These are phyloP conservation scores for Verticillium dahliae DNA, from an alignment of 2,329 filamentous ascomycete genomes.

Conservation along the genomic window DNA sequence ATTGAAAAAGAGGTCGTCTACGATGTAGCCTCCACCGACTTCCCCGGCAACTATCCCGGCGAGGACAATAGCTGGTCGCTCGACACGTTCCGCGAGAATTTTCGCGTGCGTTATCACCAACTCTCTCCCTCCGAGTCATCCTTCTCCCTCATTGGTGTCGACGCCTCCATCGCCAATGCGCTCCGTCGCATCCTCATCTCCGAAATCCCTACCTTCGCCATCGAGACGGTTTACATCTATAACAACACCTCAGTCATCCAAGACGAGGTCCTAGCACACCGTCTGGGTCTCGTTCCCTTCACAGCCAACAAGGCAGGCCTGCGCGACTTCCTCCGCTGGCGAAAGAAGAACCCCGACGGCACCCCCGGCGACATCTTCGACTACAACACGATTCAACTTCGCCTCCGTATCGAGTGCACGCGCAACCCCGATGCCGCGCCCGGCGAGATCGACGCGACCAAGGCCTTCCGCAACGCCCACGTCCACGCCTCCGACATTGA, in stretches of 20 bases:
- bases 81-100: conserved; percentile 62
- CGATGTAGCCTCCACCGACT: conserved; percentile 83
- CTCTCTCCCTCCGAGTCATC: conserved; percentile 71
- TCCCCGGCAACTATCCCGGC: conserved; percentile 82
- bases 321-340: conserved; percentile 73
- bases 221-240: conserved; percentile 86
- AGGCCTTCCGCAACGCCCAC: conserved; percentile 80
- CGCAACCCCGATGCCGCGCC: conserved; percentile 66
- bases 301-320: conserved; percentile 73
- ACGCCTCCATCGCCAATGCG: conserved; percentile 91
- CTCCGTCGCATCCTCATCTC: conserved; percentile 94
- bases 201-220: conserved; percentile 89
- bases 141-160: conserved; percentile 88
- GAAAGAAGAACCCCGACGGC: conserved; percentile 60
- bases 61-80: conserved; percentile 80
- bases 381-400: conserved; percentile 80
- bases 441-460: conserved; percentile 71
- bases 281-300: conserved; percentile 86
- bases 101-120: conserved; percentile 76
- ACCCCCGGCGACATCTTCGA: conserved; percentile 62
- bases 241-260: conserved; percentile 98
- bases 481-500: conserved; percentile 73
- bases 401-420: conserved; percentile 72
- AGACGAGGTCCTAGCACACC: conserved; percentile 89
- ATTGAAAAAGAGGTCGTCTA: conserved; percentile 88